Evolutionary conservation across 306 rosid genomes (phyloP).

Genomic region (Fragaria ananassa): DNA sequence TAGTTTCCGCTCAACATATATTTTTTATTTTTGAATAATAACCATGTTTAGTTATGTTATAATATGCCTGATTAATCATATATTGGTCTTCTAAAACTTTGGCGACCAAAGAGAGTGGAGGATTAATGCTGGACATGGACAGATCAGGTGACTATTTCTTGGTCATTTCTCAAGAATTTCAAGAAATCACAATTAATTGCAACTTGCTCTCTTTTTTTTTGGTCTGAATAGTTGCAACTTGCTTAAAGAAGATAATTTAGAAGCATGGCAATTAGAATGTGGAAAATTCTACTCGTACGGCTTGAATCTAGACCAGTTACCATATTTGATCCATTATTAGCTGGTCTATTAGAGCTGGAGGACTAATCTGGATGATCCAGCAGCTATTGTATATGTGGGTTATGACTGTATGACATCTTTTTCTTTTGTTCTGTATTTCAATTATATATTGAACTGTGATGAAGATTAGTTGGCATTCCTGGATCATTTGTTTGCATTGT

Average conservation of each 20-base stretch:
- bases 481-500: not conserved
- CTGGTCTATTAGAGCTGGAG: not conserved
- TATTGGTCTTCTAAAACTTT: not conserved
- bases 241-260: not conserved
- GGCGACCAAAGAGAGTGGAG: not conserved
- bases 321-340: not conserved
- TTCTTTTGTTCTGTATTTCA: not conserved
- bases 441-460: not conserved
- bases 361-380: not conserved
- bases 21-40: not conserved
- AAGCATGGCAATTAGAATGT: not conserved
- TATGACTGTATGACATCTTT: not conserved
- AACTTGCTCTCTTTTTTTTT: not conserved
- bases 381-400: not conserved
- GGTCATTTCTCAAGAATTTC: not conserved
- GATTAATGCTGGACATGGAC: not conserved
- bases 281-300: not conserved
- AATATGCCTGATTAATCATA: not conserved
- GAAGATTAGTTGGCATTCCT: not conserved
- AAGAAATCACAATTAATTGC: not conserved
- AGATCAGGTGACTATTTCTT: not conserved
- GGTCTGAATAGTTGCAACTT: not conserved
- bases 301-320: constrained; percentile 6
- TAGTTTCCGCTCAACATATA: not conserved
- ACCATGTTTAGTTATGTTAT: not conserved